These are phyloP conservation scores for Cudoniella acicularis DNA, from an alignment of 495 filamentous ascomycete genomes.

Conservation along the genomic window DNA sequence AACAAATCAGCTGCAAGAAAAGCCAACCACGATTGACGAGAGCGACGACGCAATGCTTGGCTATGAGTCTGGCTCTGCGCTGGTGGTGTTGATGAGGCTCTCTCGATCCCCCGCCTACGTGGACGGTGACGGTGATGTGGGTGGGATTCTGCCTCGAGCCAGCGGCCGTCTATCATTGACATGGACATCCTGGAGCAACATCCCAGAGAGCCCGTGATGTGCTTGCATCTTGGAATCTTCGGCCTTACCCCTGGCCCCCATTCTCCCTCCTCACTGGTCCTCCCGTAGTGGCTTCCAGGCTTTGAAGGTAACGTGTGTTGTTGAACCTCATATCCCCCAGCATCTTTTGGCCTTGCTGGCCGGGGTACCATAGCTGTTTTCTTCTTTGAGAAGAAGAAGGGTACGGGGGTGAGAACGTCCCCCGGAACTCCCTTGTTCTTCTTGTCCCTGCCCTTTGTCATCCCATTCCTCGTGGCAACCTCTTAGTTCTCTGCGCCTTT, in stretches of 20 bases:
- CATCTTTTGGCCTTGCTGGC: background rate
- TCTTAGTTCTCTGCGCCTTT: slow-evolving; percentile 2
- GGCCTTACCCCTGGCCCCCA: background rate
- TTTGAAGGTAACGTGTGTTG: slow-evolving; percentile 7
- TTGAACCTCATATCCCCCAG: background rate
- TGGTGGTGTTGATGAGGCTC: no score
- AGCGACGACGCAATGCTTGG: no score
- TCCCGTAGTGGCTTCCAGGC: background rate
- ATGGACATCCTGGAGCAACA: no score
- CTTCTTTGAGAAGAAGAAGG: slow-evolving; percentile 12
- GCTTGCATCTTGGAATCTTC: background rate
- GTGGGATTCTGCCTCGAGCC: no score
- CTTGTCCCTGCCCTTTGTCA: background rate
- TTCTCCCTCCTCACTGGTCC: background rate
- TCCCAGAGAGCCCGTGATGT: no score
- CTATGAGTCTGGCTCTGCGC: no score
- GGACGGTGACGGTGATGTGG: no score
- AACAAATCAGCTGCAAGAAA: no score
- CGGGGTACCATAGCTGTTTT: slow-evolving; percentile 21
- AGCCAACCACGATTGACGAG: no score
- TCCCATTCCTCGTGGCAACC: slow-evolving; percentile 7
- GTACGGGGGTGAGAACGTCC: background rate
- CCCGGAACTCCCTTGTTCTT: background rate
- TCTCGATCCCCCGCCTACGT: no score
- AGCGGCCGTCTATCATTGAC: no score